Percentiles rank a stretch among this genome's conserved stretches.
Evolutionary conservation across 2,329 filamentous ascomycete species (phyloP).

Genomic region (Nigrograna mackinnonii): DNA sequence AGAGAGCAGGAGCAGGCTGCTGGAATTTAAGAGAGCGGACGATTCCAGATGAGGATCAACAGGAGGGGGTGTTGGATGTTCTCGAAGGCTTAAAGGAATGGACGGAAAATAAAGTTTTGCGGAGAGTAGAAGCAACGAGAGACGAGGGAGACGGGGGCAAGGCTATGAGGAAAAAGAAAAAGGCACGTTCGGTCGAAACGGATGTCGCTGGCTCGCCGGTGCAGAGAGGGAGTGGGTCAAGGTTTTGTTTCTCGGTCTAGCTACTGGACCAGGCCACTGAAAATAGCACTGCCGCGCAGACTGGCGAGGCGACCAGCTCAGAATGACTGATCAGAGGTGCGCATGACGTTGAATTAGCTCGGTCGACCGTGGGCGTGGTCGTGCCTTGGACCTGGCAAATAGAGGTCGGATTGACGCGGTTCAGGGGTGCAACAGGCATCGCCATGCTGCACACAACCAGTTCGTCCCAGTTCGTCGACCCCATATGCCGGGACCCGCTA

Average conservation of each 20-base stretch:
- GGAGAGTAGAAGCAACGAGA: conserved; percentile 9
- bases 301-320: conserved; percentile 8
- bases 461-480: conserved; percentile 20
- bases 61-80: conserved; percentile 2
- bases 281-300: conserved; percentile 23
- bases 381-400: conserved; percentile 30
- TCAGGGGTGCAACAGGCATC: conserved; percentile 13
- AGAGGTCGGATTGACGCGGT: conserved; percentile 5
- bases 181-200: conserved; percentile 26
- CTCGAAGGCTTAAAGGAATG: conserved; percentile 11
- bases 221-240: conserved; percentile 30
- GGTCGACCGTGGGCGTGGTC: conserved; percentile 19
- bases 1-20: background rate
- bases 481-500: conserved; percentile 24
- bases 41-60: conserved; percentile 20
- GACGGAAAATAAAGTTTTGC: conserved; percentile 8
- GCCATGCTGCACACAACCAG: conserved; percentile 20
- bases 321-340: conserved; percentile 19
- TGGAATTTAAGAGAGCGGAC: conserved; percentile 15
- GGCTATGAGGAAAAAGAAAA: conserved; percentile 22
- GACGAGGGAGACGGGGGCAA: conserved; percentile 8
- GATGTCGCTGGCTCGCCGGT: conserved; percentile 21
- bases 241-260: conserved; percentile 19
- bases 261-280: conserved; percentile 19
- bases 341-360: conserved; percentile 39